Evolutionary conservation across 169 alveolate species (phyloP), one percentile per base, ranked within the genome.

Genomic region (Toxoplasma gondii): DNA sequence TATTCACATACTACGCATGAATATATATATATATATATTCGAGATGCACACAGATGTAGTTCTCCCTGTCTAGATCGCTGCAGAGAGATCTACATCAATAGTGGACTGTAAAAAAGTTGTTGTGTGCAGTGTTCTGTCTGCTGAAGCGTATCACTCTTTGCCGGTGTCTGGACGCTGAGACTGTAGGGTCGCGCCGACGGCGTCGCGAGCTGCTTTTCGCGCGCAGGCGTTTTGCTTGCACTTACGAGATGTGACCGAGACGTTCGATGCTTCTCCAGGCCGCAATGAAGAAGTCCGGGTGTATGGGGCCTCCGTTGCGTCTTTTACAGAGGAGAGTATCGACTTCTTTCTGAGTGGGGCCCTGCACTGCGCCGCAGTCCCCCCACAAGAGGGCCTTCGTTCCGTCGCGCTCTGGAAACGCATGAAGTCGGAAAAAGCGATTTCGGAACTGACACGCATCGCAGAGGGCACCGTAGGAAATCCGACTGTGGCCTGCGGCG

Each of bases 361-460:
- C n/a, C 7, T 38, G 10, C 17, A 44, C 39, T 10, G 84, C 43
- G 27, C 34, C 29, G 74, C n/a, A 9, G 49, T 24, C 10, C 82
- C 82, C 12, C 31, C 84, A 9, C 84, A 44, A 16, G 19, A 9
- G n/a, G 31, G 4, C 67, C 41, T 5, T 82, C 90, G 38, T 82
- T 31, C 24, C 5, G 7, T 41, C 38, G 9, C 36, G 69, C 64
- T 82, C 41, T 49, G 53, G 19, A 38, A 82, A 24, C 69, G 49
- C 84, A 31, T 82, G 90, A 34, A 82, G 34, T 34, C 90, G 90
- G 90, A 82, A 82, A 49, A 82, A 29, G 34, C 90, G 53, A 43
- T 82, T 22, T 17, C 67, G 53, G 38, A 82, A 29, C 38, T 82
- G 44, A 67, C 90, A 82, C 36, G 10, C 67, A 22, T 43, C 90